Conservation (phyloP, 1,139 yeast genomes). For the Yamadazyma jaroonii region DNA sequence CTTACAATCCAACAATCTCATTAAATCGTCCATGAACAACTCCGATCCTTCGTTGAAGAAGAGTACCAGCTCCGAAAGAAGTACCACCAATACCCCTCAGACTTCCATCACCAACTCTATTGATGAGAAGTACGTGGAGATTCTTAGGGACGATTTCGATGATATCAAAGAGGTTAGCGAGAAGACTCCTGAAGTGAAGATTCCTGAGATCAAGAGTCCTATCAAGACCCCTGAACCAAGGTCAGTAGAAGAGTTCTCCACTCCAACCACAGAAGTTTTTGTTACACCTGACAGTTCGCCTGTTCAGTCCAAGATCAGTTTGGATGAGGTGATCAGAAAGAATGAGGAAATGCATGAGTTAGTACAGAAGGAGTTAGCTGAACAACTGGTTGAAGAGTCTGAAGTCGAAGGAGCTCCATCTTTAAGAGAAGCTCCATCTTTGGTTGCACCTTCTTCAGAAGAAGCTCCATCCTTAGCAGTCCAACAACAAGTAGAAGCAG, state of each 20-base stretch:
- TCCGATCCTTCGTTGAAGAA: constrained; percentile 11
- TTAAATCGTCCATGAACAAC: constrained; percentile 12
- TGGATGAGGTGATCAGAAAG: no score
- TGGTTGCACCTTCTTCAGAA: no score
- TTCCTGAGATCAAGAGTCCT: no score
- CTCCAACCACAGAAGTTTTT: constrained; percentile 5
- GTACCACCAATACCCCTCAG: constrained; percentile 36
- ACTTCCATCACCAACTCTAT: constrained; percentile 26
- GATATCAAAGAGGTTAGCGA: background rate
- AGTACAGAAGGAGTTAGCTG: no score
- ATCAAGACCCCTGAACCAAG: constrained; percentile 3
- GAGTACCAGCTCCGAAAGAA: constrained; percentile 24
- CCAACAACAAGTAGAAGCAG: no score
- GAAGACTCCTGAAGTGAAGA: no score
- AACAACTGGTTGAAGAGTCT: no score
- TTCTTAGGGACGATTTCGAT: background rate
- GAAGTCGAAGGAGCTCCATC: no score
- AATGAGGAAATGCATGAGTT: no score
- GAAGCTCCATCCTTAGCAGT: no score
- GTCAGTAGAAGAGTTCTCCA: constrained; percentile 3
- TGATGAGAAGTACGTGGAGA: constrained; percentile 8
- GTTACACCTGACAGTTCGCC: constrained; percentile 4
- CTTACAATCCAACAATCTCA: constrained; percentile 13
- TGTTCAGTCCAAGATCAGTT: background rate
- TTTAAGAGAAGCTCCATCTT: no score